Percentiles rank a stretch among this genome's conserved stretches.
These are phyloP conservation scores for Exserohilum rostratum DNA, from an alignment of 2,329 filamentous ascomycete species.

Conservation along the genomic window DNA sequence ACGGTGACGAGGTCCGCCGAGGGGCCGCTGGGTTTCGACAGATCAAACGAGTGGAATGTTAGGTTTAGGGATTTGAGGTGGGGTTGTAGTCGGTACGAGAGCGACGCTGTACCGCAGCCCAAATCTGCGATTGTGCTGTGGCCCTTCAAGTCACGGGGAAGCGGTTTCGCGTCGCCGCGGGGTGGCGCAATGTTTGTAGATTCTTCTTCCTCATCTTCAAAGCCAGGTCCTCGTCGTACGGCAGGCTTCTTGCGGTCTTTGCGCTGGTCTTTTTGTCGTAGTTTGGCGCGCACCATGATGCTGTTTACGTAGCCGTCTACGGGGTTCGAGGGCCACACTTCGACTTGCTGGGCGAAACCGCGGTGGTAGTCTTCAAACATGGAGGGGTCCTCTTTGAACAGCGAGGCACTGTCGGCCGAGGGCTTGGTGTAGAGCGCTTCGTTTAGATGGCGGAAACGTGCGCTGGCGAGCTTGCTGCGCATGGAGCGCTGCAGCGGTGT, in stretches of 20 bases:
- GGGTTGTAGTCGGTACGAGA: slow-evolving; percentile 71
- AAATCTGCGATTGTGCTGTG: slow-evolving; percentile 84
- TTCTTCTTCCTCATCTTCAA: slow-evolving; percentile 16
- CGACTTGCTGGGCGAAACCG: slow-evolving; percentile 93
- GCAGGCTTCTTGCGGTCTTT: slow-evolving; percentile 51
- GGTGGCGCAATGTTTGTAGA: slow-evolving; percentile 12
- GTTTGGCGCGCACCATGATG: slow-evolving; percentile 70
- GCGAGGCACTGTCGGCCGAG: slow-evolving; percentile 78
- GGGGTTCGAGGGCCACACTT: slow-evolving; percentile 95
- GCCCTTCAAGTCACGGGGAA: slow-evolving; percentile 72
- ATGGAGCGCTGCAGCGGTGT: slow-evolving; percentile 93
- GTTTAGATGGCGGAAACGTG: slow-evolving; percentile 96
- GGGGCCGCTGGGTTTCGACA: slow-evolving; percentile 76
- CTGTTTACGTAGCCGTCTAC: slow-evolving; percentile 83
- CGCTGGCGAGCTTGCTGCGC: slow-evolving; percentile 91
- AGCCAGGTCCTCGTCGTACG: slow-evolving; percentile 18
- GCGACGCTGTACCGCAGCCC: slow-evolving; percentile 88
- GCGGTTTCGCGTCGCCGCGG: slow-evolving; percentile 50
- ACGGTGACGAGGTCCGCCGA: slow-evolving; percentile 78
- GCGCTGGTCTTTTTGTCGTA: slow-evolving; percentile 47
- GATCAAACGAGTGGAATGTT: slow-evolving; percentile 82
- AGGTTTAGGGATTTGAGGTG: slow-evolving; percentile 72
- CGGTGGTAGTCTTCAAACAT: slow-evolving; percentile 97
- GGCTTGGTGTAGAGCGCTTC: slow-evolving; percentile 94
- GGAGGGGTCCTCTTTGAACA: slow-evolving; percentile 85